These are phyloP conservation scores for Bigelowiella natans DNA, from an alignment of 78 protist species.

Conservation along the genomic window DNA sequence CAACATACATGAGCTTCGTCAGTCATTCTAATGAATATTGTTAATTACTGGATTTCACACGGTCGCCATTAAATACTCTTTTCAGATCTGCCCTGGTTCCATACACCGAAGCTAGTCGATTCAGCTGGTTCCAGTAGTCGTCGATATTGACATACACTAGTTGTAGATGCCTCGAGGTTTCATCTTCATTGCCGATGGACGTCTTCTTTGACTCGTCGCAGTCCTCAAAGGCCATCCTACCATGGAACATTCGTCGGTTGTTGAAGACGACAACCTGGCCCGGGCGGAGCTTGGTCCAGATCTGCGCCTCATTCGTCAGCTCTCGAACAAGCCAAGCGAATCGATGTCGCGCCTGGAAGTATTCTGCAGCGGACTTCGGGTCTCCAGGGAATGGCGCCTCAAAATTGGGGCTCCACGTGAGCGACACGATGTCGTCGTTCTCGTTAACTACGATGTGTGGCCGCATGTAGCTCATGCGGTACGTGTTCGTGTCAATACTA, in stretches of 20 bases:
- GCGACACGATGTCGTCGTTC: background rate
- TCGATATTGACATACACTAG: constrained; percentile 16
- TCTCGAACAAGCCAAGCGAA: background rate
- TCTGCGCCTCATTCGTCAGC: background rate
- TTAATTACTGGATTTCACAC: too few relatives aligned
- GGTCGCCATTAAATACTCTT: too few relatives aligned
- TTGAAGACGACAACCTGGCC: background rate
- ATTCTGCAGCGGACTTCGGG: background rate
- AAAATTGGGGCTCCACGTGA: constrained; percentile 30
- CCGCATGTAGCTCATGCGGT: constrained; percentile 5
- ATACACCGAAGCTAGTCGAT: too few relatives aligned
- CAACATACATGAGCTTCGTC: too few relatives aligned
- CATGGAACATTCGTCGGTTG: constrained; percentile 2
- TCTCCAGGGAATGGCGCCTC: background rate
- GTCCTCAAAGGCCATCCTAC: background rate
- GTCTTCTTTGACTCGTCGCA: background rate
- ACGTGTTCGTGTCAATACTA: background rate
- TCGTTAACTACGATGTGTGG: background rate
- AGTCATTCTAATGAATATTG: too few relatives aligned
- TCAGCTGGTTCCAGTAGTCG: background rate
- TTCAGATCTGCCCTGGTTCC: too few relatives aligned
- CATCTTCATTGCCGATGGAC: too few relatives aligned
- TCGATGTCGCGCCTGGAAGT: background rate
- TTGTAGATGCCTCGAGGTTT: too few relatives aligned
- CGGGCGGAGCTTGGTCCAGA: background rate